Percentiles rank a stretch among this genome's conserved stretches.
phyloP scores from a whole-genome alignment of 2,329 filamentous ascomycete species.

The Penicillium sp. region DNA sequence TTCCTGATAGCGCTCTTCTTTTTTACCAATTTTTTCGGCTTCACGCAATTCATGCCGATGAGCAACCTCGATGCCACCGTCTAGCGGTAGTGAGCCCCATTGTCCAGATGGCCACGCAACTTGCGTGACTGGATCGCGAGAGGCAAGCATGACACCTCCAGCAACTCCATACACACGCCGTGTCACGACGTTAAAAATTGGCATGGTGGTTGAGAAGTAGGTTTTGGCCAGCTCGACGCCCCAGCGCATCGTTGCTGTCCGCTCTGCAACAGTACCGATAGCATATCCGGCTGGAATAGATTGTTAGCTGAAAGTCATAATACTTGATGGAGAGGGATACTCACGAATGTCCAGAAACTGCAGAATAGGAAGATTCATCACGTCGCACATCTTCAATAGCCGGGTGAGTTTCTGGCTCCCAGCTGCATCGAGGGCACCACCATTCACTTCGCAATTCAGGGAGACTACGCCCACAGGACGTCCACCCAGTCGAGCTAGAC shows the following conservation, averaged over 20 bases:
- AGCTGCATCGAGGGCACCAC: constrained; percentile 55
- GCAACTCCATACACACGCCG: constrained; percentile 59
- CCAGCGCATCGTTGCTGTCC: constrained; percentile 59
- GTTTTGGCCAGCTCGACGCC: constrained; percentile 56
- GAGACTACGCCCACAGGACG: constrained; percentile 55
- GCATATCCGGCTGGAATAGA: constrained; percentile 49
- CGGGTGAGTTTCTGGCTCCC: constrained; percentile 57
- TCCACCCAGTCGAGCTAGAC: constrained; percentile 54
- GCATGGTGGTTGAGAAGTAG: constrained; percentile 58
- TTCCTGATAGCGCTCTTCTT: constrained; percentile 50
- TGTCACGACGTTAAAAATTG: constrained; percentile 59
- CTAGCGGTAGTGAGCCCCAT: constrained; percentile 58
- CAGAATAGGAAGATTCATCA: constrained; percentile 59
- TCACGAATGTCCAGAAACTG: constrained; percentile 58
- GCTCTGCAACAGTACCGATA: constrained; percentile 58
- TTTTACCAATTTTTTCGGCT: constrained; percentile 47
- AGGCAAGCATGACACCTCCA: constrained; percentile 59
- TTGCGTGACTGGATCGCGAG: constrained; percentile 55
- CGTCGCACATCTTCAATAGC: constrained; percentile 58
- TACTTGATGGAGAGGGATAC: constrained; percentile 13
- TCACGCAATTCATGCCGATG: constrained; percentile 56
- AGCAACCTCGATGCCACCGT: constrained; percentile 60
- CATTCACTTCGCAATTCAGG: constrained; percentile 56
- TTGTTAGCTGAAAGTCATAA: constrained; percentile 5
- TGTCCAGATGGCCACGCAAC: constrained; percentile 60